Evolutionary conservation across 177 flowering plant species (phyloP), one percentile per base, ranked within the genome.

Genomic region (Telopea speciosissima): DNA sequence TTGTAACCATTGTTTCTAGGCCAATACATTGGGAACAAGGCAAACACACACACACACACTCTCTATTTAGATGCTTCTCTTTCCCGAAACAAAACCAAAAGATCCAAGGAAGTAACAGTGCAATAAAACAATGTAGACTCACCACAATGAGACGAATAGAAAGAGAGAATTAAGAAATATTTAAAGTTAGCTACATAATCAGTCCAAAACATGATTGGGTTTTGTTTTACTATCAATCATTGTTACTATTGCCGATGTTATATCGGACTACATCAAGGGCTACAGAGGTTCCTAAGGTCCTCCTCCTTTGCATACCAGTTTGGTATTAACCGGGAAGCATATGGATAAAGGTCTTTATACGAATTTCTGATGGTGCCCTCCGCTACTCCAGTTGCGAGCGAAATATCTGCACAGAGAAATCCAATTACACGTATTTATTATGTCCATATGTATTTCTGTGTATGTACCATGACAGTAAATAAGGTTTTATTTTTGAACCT

Each of bases 361-460:
- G 90, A 79, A 70, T 85, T 86, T 72, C 87, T 72, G 45, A 88
- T 86, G 11, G 92, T 88, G 49, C 90, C 92, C 80, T 88, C 86
- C 4, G 92, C 92, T n/a, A 86, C 92, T 44, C 90, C 90, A 59
- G 92, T 88, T 14, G 89, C 90, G 63, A 80, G 72, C 22, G 90
- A 86, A 58, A 88, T 82, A 79, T 88, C 91, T 88, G 86, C 69
- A 71, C 44, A 21, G 23, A 33, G 28, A 66, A 22, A 36, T 8
- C 9, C 40, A 36, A 8, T 36, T 3, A 49, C 54, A 49, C 1
- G 54, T 49, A 16, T 49, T 49, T 12, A 16, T 49, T 49, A 49
- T 3, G 19, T 49, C 11, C 8, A 49, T 49, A 16, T 49, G 54
- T 16, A 49, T 36, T 36, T 36, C 40, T 49, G 8, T 58, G 23